phyloP scores from a whole-genome alignment of 2,329 filamentous ascomycete species.

The Arachnomyces sp. region DNA sequence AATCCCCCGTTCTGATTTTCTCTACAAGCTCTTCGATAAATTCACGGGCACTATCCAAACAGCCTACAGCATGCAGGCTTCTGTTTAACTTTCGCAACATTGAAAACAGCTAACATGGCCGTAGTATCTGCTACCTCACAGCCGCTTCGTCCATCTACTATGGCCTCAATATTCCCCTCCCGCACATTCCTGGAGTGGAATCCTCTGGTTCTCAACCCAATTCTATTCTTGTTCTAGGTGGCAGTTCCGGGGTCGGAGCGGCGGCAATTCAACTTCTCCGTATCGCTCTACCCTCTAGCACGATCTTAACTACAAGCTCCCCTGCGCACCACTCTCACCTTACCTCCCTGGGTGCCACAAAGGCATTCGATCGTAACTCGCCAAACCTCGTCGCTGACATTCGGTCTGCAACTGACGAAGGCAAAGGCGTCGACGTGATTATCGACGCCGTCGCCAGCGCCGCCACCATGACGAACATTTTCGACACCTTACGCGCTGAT shows the following conservation, averaged over 20 bases:
- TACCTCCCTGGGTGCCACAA: no score
- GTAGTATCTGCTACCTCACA: slow-evolving; percentile 19
- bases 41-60: no score
- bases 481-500: slow-evolving; percentile 15
- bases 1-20: neutral
- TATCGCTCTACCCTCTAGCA: slow-evolving; percentile 20
- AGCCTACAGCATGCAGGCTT: neutral
- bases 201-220: no score
- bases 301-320: slow-evolving; percentile 29
- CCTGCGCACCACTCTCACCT: no score
- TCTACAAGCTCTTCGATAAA: no score
- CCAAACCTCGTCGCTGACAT: slow-evolving; percentile 17
- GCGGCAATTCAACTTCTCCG: slow-evolving; percentile 31
- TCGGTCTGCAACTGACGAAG: slow-evolving; percentile 15
- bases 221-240: slow-evolving; percentile 31
- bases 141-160: slow-evolving; percentile 11
- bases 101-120: no score
- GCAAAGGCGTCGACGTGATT: slow-evolving; percentile 26
- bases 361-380: no score
- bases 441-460: slow-evolving; percentile 26
- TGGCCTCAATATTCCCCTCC: slow-evolving; percentile 21
- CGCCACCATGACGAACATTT: slow-evolving; percentile 11
- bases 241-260: slow-evolving; percentile 27
- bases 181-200: slow-evolving; percentile 14
- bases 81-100: neutral